Percentiles rank a stretch among this genome's conserved stretches.
Evolutionary conservation across 2,329 filamentous ascomycete species (phyloP).

Genomic region (Mycosphaerella sp.): DNA sequence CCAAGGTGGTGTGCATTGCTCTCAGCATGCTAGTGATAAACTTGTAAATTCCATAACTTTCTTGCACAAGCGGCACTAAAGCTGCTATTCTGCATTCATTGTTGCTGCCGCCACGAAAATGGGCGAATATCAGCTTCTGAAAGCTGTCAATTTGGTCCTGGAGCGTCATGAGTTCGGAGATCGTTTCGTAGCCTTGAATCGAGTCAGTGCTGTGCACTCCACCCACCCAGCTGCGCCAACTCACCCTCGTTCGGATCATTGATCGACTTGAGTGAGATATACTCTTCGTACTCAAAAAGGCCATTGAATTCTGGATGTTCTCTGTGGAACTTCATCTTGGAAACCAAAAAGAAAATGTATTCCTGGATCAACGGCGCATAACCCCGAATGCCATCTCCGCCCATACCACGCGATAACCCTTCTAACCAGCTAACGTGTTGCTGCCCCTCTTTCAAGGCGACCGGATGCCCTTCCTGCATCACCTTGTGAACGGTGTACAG

Average conservation of each 20-base stretch:
- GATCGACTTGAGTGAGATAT: conserved; percentile 94
- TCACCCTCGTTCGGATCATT: conserved; percentile 84
- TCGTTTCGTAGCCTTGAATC: conserved; percentile 74
- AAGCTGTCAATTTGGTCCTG: conserved; percentile 99
- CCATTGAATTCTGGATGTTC: conserved; percentile 98
- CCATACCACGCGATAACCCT: conserved; percentile 78
- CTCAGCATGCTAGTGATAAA: conserved; percentile 99
- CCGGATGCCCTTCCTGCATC: conserved; percentile 89
- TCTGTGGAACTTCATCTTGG: conserved; percentile 93
- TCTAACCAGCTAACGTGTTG: conserved; percentile 86
- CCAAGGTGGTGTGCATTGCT: conserved; percentile 86
- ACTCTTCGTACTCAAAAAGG: conserved; percentile 98
- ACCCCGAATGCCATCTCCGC: conserved; percentile 58
- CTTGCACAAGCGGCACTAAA: conserved; percentile 85
- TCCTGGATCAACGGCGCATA: conserved; percentile 91
- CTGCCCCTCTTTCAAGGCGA: conserved; percentile 81
- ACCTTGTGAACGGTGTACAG: conserved; percentile 97
- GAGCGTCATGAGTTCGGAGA: conserved; percentile 89
- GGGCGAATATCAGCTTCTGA: conserved; percentile 96
- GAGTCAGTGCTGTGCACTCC: background rate
- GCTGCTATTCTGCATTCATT: conserved; percentile 97
- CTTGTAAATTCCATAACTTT: conserved; percentile 99
- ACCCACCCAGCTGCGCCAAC: background rate
- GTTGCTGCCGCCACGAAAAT: conserved; percentile 84
- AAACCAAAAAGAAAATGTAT: conserved; percentile 92